Evolutionary conservation across 2,329 filamentous ascomycete genomes (phyloP).

Genomic region (Diaporthe aspalathi): DNA sequence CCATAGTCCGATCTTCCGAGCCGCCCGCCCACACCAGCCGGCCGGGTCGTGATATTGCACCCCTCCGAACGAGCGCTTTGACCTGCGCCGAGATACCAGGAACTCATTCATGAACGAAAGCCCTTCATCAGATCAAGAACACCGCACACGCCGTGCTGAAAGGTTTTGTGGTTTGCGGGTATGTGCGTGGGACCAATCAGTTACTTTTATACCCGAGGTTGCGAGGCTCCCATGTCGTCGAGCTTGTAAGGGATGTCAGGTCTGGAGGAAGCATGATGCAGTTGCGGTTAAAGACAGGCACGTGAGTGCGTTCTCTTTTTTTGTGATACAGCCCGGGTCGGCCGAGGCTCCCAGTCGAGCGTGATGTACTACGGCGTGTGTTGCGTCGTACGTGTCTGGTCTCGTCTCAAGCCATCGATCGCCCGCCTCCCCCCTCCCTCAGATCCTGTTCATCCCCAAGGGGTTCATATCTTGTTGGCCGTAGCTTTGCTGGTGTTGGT

Average conservation of each 20-base stretch:
- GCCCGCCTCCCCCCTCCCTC: constrained; percentile 40
- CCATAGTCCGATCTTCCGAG: background rate
- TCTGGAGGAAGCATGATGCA: background rate
- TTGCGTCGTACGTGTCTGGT: constrained; percentile 23
- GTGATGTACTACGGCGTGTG: constrained; percentile 18
- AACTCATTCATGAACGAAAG: background rate
- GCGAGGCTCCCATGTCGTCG: background rate
- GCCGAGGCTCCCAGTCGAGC: background rate
- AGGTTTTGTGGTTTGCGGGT: background rate
- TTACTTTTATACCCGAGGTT: background rate
- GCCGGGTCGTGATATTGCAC: too few species aligned
- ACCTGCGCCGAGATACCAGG: background rate
- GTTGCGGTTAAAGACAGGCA: constrained; percentile 22
- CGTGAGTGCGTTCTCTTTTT: constrained; percentile 26
- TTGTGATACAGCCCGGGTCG: background rate
- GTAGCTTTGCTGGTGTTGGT: constrained; percentile 38
- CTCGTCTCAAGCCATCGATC: constrained; percentile 30
- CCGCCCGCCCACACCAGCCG: background rate
- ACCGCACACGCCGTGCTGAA: background rate
- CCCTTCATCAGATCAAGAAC: background rate
- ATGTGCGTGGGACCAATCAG: background rate
- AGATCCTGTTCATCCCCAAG: constrained; percentile 68
- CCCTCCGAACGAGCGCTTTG: too few species aligned
- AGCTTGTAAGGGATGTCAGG: background rate
- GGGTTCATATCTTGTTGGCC: constrained; percentile 60